Evolutionary conservation across 345 rosid species (phyloP).

Genomic region (Cardiospermum halicacabum): DNA sequence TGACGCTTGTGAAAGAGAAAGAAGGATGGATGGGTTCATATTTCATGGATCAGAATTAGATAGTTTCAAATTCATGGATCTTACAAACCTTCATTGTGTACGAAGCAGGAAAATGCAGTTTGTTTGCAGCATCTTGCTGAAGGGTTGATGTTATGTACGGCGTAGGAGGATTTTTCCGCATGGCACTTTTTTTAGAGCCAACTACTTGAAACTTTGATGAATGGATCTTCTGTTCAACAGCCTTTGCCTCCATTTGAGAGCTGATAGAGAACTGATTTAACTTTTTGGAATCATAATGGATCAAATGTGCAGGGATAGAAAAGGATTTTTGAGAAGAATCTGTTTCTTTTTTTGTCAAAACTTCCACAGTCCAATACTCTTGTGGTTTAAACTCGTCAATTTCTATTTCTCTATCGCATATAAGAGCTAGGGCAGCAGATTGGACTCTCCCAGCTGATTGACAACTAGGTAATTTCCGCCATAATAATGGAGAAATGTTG

Average conservation of each 20-base stretch:
- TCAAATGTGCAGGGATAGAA: slow-evolving; percentile 56
- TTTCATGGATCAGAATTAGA: background rate
- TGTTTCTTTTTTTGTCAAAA: slow-evolving; percentile 35
- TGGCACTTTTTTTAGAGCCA: slow-evolving; percentile 45
- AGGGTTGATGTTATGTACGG: slow-evolving; percentile 97
- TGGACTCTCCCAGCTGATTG: slow-evolving; percentile 98
- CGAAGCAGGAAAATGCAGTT: slow-evolving; percentile 62
- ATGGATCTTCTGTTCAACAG: slow-evolving; percentile 51
- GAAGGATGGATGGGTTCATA: background rate
- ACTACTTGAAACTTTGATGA: slow-evolving; percentile 50
- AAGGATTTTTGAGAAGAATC: slow-evolving; percentile 22
- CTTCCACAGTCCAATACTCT: slow-evolving; percentile 81
- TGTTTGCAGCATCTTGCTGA: slow-evolving; percentile 98
- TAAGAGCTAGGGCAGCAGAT: slow-evolving; percentile 90
- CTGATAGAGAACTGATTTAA: slow-evolving; percentile 70
- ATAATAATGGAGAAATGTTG: slow-evolving; percentile 86
- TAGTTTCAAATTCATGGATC: slow-evolving; percentile 4
- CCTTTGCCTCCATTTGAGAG: slow-evolving; percentile 50
- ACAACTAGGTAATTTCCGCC: slow-evolving; percentile 98
- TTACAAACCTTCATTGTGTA: slow-evolving; percentile 83
- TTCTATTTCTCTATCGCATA: slow-evolving; percentile 91
- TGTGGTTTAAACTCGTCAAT: slow-evolving; percentile 79
- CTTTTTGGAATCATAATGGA: slow-evolving; percentile 59
- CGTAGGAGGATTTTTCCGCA: slow-evolving; percentile 74
- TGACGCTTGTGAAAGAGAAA: background rate